Evolutionary conservation across 306 rosid species (phyloP), one percentile per base, ranked within the genome.

Genomic region (Senna siamea): DNA sequence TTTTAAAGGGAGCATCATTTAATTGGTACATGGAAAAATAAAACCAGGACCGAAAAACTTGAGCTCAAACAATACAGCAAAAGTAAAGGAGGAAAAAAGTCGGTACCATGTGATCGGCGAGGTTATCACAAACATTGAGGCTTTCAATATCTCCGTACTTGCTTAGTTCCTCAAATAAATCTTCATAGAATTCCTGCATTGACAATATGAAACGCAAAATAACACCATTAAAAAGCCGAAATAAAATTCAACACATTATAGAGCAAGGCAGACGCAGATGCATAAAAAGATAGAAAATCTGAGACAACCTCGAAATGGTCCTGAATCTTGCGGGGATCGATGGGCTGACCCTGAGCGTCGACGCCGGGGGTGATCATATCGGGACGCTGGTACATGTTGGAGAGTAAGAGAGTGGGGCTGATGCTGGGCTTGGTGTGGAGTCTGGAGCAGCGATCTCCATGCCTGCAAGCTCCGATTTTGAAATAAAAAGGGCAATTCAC

Each of bases 311-410:
- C 75, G 15, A 76, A 76, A 46, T 76, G 80, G 0, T 76, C 80
- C 52, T 76, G 76, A 12, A 76, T 76, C 53, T 68, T 69, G n/a
- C 80, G 41, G 2, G 80, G 75, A 46, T 68, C 75, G 44, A 76
- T 69, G 30, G 80, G 70, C 14, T 76, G 80, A 8, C 75, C 80
- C 1, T 58, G 53, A 15, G 47, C 63, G 18, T 76, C 75, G 8
- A 76, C 76, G 55, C 80, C 80, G 0, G 80, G 80, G 1, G 80
- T 76, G 0, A 76, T 69, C 80, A 76, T 76, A 6, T 76, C 80
- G 19, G 80, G 80, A 8, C 80, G 74, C 75, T 46, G 80, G 17
- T 76, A 76, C 75, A 76, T 76, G 46, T 76, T 76, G 8, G 80
- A 76, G 14, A 76, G 70, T 7, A 76, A 9, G 1, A 76, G 62